These are phyloP conservation scores for Fragilariopsis cylindrus DNA, from an alignment of 108 stramenopile genomes.

Conservation along the genomic window DNA sequence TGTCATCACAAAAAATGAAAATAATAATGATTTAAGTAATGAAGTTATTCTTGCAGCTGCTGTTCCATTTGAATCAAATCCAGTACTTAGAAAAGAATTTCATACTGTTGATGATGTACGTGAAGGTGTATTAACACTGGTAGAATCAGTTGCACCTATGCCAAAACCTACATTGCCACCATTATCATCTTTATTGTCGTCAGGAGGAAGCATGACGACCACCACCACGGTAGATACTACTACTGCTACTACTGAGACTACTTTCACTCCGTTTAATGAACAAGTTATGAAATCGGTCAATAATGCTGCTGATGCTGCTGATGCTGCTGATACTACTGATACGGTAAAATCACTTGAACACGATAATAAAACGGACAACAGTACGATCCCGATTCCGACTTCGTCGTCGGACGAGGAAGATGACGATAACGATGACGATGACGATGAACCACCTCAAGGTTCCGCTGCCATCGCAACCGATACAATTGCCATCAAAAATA, in stretches of 20 bases:
- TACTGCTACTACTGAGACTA: too few species aligned
- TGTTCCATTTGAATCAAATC: not conserved
- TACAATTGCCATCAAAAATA: not conserved
- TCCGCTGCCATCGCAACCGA: too few species aligned
- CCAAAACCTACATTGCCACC: not conserved
- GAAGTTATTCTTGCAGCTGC: not conserved
- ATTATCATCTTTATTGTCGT: not conserved
- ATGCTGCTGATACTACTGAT: not conserved
- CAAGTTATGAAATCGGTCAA: slow-evolving; percentile 9
- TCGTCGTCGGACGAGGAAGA: not conserved
- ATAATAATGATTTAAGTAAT: not conserved
- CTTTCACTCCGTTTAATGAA: slow-evolving; percentile 3
- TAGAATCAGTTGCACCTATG: slow-evolving; percentile 20
- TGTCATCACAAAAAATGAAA: not conserved
- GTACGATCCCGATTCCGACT: not conserved
- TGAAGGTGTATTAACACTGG: slow-evolving; percentile 12
- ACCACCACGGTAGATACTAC: too few species aligned
- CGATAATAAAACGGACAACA: not conserved
- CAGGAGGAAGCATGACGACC: too few species aligned
- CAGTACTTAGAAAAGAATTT: not conserved
- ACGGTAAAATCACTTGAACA: not conserved
- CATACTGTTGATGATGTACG: slow-evolving; percentile 15
- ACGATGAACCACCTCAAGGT: too few species aligned
- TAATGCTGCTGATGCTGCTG: not conserved
- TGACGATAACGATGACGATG: too few species aligned